These are phyloP conservation scores for Trapa bicornis DNA, from an alignment of 345 rosid species.

Conservation along the genomic window DNA sequence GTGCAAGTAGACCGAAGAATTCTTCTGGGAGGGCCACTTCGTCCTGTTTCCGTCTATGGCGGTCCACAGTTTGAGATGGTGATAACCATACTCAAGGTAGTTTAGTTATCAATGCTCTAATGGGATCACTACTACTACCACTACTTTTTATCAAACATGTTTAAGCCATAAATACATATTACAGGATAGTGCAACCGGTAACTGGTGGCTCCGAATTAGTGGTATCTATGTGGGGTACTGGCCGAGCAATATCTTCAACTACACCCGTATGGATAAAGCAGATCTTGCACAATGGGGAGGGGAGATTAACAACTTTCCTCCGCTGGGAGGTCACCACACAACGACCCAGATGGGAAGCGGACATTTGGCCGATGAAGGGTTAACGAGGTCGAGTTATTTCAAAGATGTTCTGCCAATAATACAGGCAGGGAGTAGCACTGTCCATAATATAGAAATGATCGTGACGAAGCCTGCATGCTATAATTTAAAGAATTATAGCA, in stretches of 20 bases:
- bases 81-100: slow-evolving; percentile 9
- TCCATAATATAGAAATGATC: not conserved
- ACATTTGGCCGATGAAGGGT: slow-evolving; percentile 1
- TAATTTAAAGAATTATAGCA: not conserved
- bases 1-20: slow-evolving; percentile 4
- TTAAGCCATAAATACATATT: not conserved
- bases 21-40: slow-evolving; percentile 8
- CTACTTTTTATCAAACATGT: too few relatives aligned
- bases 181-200: not conserved
- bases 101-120: not conserved
- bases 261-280: not conserved
- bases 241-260: not conserved
- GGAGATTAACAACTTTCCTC: not conserved
- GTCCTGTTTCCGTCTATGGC: slow-evolving; percentile 9
- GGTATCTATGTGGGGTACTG: not conserved
- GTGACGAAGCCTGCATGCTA: not conserved
- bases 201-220: not conserved
- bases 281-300: not conserved
- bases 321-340: not conserved
- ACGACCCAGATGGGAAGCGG: not conserved
- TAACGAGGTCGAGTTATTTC: not conserved
- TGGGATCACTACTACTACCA: too few relatives aligned
- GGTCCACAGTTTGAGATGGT: slow-evolving; percentile 7
- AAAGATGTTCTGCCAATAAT: not conserved
- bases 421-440: not conserved